Evolutionary conservation across 768 basidiomycete genomes (phyloP).

Genomic region (Naganishia friedmannii): DNA sequence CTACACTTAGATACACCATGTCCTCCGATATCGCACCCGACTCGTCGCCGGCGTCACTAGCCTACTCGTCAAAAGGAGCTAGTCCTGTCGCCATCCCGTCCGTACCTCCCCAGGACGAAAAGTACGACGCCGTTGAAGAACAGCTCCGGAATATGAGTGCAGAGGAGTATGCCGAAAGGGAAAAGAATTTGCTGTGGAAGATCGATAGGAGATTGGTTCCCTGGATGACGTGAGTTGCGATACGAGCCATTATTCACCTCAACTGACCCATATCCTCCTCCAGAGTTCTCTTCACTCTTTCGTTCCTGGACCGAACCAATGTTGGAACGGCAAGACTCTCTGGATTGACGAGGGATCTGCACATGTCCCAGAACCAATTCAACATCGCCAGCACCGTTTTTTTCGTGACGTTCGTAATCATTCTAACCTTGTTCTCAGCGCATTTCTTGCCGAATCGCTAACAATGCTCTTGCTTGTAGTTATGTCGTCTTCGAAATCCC

Average conservation of each 20-base stretch:
- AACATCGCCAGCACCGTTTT: constrained; percentile 48
- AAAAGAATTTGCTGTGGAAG: constrained; percentile 44
- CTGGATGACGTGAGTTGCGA: constrained; percentile 48
- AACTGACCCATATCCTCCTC: not conserved
- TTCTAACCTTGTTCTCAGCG: too few species aligned
- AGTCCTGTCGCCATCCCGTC: too few species aligned
- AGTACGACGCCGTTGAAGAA: constrained; percentile 9
- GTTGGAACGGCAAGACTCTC: constrained; percentile 47
- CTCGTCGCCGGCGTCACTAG: too few species aligned
- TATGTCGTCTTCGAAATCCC: constrained; percentile 50
- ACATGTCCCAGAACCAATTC: constrained; percentile 43
- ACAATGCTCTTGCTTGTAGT: not conserved
- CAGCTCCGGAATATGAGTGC: constrained; percentile 40
- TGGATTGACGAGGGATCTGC: constrained; percentile 42
- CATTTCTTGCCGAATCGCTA: too few species aligned
- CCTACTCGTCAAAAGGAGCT: too few species aligned
- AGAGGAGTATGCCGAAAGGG: constrained; percentile 41
- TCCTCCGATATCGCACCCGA: too few species aligned
- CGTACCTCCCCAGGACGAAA: too few species aligned
- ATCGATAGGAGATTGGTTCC: constrained; percentile 46
- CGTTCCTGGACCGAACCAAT: constrained; percentile 50
- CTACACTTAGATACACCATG: too few species aligned
- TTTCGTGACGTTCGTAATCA: constrained; percentile 37
- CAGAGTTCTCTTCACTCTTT: constrained; percentile 48
- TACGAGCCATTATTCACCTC: not conserved